phyloP scores from a whole-genome alignment of 2,329 filamentous ascomycete genomes.

The Teratosphaeria zuluensis region DNA sequence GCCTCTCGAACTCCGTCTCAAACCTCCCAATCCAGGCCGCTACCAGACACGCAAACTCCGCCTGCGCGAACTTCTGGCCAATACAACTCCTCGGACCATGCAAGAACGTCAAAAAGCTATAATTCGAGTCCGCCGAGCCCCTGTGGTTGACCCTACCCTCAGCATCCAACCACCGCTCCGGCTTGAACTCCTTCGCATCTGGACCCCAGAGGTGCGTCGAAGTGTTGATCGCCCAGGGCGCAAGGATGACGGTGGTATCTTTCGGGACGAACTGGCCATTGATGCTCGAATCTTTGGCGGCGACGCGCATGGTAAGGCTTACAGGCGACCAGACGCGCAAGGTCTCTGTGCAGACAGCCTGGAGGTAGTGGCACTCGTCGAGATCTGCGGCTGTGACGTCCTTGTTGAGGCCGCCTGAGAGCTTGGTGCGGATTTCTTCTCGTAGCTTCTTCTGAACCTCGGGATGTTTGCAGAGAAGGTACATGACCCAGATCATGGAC shows the following conservation, averaged over 20 bases:
- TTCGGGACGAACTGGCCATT: constrained; percentile 57
- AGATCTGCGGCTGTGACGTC: constrained; percentile 48
- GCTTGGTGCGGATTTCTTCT: constrained; percentile 38
- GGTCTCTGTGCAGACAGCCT: constrained; percentile 68
- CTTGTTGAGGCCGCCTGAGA: constrained; percentile 33
- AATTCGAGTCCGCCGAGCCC: constrained; percentile 68
- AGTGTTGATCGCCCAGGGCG: constrained; percentile 59
- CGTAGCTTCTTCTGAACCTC: constrained; percentile 40
- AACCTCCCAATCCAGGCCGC: constrained; percentile 70
- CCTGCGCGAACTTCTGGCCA: constrained; percentile 67
- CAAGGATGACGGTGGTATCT: constrained; percentile 59
- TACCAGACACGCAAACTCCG: constrained; percentile 76
- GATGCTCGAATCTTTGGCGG: constrained; percentile 55
- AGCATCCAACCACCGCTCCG: constrained; percentile 62
- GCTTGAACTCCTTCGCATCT: constrained; percentile 66
- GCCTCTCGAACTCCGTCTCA: constrained; percentile 56
- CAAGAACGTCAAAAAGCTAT: constrained; percentile 69
- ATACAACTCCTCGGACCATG: constrained; percentile 84
- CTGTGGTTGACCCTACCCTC: constrained; percentile 46
- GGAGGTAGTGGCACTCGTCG: constrained; percentile 67
- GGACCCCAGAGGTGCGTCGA: constrained; percentile 62
- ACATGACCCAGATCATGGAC: constrained; percentile 45
- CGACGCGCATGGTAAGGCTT: constrained; percentile 58
- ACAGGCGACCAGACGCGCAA: constrained; percentile 66
- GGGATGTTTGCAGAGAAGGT: constrained; percentile 42